Evolutionary conservation across 257 asterid species (phyloP), one percentile per base, ranked within the genome.

Genomic region (Dorcoceras hygrometricum): DNA sequence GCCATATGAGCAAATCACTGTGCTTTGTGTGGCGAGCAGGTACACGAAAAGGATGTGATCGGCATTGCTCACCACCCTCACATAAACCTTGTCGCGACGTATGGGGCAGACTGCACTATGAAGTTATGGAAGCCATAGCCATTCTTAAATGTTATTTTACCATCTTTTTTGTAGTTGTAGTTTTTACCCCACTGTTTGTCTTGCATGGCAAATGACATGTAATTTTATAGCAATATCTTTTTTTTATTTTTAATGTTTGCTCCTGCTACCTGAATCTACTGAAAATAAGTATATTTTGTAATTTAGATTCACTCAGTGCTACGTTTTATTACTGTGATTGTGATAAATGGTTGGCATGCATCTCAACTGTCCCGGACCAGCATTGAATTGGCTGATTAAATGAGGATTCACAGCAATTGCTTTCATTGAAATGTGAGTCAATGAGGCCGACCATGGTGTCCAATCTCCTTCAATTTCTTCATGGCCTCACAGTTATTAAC

Each of bases 51-150:
- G 86, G 97, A 92, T 66, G 95, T 86, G 76, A 92, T 92, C 22
- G 98, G 98, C 43, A 65, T 92, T 24, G 76, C 98, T 16, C 97
- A 90, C 84, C 98, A 93, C 78, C 97, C 98, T 69, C 98, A 87
- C 67, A 78, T 85, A 69, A 92, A 92, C 68, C 96, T 92, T 23
- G 70, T 90, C 28, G 95, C 97, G 59, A 86, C 99, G 0, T 93
- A 90, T 6, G 79, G 96, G 20, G 95, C 85, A 65, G 99, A 93
- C 81, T 75, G 88, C 77, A 77, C 85, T 19, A 88, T 93, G 97
- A 93, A 90, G 74, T 70, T 93, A 61, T 93, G 98, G 98, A 93
- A 93, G 84, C 97, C 97, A 23, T 90, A 18, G 54, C 14, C 57
- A 55, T 46, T 34, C 24, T 14, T 18, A 4, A 39, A 36, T 14